Base-by-base conservation (phyloP, 805 yeast species). In the Metschnikowia continentalis region DNA sequence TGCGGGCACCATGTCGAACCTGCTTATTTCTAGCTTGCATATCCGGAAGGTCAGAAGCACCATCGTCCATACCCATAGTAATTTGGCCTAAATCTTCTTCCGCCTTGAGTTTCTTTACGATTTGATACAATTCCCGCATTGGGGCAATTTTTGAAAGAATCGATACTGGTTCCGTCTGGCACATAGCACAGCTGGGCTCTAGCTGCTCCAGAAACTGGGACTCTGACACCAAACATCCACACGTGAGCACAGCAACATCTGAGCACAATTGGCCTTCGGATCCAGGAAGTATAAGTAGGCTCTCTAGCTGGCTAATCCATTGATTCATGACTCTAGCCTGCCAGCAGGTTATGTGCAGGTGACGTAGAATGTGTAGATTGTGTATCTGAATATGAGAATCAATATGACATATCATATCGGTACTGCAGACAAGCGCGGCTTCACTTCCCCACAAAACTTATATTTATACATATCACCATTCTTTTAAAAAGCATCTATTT, bases 221-320 rank as follows among this genome's bases (percentile, higher is more conserved):
- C 52, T 73, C 77, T 2, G 75, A 70, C 2, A 63, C 68, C 30
- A 74, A 58, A 56, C 78, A 74, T 2, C 77, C 77, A 56, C 78
- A 74, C 3, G 67, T 59, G n/a, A 74, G 62, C 13, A 72, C 67
- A 14, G 69, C 61, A 4, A 70, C 64, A 54, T 74, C 78, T 2
- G 61, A 26, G 6, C 67, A 65, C 2, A 66, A 41, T 3, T 32
- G 36, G 13, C 32, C 33, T 17, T 53, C 47, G 32, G 37, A 43
- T 0, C 65, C 68, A 1, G 66, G 63, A 20, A 68, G 55, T 50
- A 54, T 53, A 5, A 70, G 61, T 20, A 70, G 57, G 14, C 53
- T 38, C 49, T 68, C 71, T 40, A 69, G 60, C 26, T 42, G 41
- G 15, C 23, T 13, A 14, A 44, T 22, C 46, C 36, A 42, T 35